Base-by-base conservation (phyloP, 768 basidiomycete genomes). In the Clavulina sp. region DNA sequence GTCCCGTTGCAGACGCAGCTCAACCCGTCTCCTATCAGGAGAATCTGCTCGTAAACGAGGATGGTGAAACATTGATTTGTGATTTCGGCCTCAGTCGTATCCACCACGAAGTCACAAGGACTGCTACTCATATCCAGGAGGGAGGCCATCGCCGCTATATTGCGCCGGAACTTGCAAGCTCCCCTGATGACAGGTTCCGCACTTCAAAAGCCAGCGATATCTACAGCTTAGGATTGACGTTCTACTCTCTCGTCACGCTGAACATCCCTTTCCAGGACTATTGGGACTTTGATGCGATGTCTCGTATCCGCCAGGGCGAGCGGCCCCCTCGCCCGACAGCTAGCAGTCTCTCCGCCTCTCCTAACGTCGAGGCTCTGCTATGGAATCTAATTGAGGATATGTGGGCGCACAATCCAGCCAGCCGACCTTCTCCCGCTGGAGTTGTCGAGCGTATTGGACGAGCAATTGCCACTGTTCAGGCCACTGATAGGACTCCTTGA, bases 71-170 rank as follows among this genome's bases (percentile, higher is more conserved):
- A 28, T 23, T 21, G 43, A 47, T 52, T 32, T 34, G 30, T 44
- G 52, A 52, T 33, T 52, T 52, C 50, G 52, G 52, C 31, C 46
- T 52, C 13, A 48, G 44, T 32, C 41, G 43, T 29, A 32, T 38
- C 32, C 26, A 49, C 5, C 31, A 48, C 7, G 52, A 47, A 6
- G 52, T 19, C 4, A 3, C 52, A 18, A 9, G 34, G 9, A 38
- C 34, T 19, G 9, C 9, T 19, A 38, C 34, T 19, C 34, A 38
- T 19, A 9, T 9, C 19, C 9, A 9, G 9, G 34, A 38, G 34
- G 34, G 34, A 9, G 34, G 34, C 19, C 19, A 9, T 38, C 9
- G 19, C 34, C 9, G 34, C 9, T 19, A 38, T 38, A 38, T 38
- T 19, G 34, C 34, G 19, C 34, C 34, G 9, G 34, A 38, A 38